These are phyloP conservation scores for Candida adriatica DNA, from an alignment of 805 yeast species.

Conservation along the genomic window DNA sequence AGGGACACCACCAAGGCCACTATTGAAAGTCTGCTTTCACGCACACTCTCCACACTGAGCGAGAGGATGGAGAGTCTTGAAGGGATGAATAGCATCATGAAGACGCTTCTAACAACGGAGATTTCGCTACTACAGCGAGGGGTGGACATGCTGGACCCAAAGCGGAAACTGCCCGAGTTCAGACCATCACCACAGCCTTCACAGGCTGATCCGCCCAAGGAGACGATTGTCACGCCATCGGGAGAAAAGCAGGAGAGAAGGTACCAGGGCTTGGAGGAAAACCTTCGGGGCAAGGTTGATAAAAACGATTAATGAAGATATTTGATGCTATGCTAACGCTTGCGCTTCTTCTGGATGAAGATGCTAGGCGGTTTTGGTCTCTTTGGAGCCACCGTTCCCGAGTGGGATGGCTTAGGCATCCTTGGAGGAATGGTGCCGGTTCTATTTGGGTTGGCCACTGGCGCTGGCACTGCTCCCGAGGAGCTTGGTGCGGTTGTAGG, in stretches of 20 bases:
- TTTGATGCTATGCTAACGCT: background rate
- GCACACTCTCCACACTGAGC: conserved; percentile 5
- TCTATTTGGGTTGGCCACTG: no score
- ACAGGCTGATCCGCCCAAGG: conserved; percentile 3
- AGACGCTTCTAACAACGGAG: conserved; percentile 14
- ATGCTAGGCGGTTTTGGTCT: conserved; percentile 8
- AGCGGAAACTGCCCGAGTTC: conserved; percentile 1
- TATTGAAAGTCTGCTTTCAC: conserved; percentile 3
- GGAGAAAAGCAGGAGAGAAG: conserved; percentile 1
- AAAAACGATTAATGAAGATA: conserved; percentile 8
- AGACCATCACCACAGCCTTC: conserved; percentile 9
- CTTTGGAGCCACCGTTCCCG: conserved; percentile 4
- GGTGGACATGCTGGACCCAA: conserved; percentile 11
- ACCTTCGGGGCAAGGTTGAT: conserved; percentile 1
- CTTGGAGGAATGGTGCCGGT: no score
- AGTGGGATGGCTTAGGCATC: no score
- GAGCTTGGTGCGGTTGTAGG: no score
- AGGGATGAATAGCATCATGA: conserved; percentile 9
- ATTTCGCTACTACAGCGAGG: conserved; percentile 14
- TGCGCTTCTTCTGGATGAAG: conserved; percentile 7
- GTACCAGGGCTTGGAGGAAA: conserved; percentile 5
- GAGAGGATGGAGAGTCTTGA: conserved; percentile 8
- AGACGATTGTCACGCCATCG: conserved; percentile 5
- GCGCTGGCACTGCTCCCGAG: no score
- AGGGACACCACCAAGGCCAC: conserved; percentile 5